These are phyloP conservation scores for Phytophthora cactorum DNA, from an alignment of 352 stramenopile species.

Conservation along the genomic window DNA sequence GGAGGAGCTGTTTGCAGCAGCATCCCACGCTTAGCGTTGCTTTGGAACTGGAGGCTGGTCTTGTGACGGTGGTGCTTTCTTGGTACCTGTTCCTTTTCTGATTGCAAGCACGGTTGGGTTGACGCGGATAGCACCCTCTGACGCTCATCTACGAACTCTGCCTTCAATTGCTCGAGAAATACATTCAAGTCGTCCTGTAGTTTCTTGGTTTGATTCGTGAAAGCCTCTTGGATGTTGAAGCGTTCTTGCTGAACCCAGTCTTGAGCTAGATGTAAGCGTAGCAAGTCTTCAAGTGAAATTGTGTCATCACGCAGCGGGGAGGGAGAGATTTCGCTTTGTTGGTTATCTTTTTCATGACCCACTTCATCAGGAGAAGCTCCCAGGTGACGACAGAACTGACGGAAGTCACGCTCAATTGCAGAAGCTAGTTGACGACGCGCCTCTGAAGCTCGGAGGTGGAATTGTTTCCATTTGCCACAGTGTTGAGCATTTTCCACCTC, in stretches of 20 bases:
- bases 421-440: slow-evolving; percentile 26
- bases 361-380: not conserved
- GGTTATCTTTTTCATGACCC: slow-evolving; percentile 8
- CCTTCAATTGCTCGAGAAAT: slow-evolving; percentile 55
- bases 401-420: slow-evolving; percentile 40
- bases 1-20: slow-evolving; percentile 22
- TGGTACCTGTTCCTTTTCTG: not conserved
- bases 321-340: slow-evolving; percentile 10
- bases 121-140: slow-evolving; percentile 35
- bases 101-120: not conserved
- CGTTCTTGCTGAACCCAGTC: slow-evolving; percentile 70
- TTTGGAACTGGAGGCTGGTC: slow-evolving; percentile 26
- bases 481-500: slow-evolving; percentile 57
- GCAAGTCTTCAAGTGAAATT: slow-evolving; percentile 23
- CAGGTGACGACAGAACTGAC: slow-evolving; percentile 33
- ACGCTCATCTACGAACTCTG: slow-evolving; percentile 41
- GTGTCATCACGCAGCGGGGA: not conserved
- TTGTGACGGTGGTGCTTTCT: not conserved
- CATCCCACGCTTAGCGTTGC: slow-evolving; percentile 32
- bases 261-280: slow-evolving; percentile 37
- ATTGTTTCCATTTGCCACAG: slow-evolving; percentile 58
- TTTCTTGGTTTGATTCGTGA: slow-evolving; percentile 65
- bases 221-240: slow-evolving; percentile 75
- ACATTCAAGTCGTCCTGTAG: slow-evolving; percentile 53
- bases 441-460: slow-evolving; percentile 44